A percentile compares a stretch with the other conserved stretches of the same genome.
phyloP scores from a whole-genome alignment of 2,329 filamentous ascomycete genomes.

The Penicillium thymicola region DNA sequence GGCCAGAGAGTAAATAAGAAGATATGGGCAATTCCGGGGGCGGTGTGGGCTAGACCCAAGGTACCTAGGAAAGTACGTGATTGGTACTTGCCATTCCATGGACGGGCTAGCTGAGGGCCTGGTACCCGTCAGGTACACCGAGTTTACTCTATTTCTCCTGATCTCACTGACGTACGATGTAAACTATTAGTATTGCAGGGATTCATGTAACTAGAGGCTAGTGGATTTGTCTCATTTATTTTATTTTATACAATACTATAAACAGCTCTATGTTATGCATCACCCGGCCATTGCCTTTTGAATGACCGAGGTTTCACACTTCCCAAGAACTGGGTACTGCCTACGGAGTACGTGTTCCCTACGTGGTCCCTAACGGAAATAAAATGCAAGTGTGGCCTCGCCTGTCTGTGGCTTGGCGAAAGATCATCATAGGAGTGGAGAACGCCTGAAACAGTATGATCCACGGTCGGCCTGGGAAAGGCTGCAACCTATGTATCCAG shows the following conservation, averaged over 20 bases:
- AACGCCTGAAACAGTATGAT: slow-evolving; percentile 27
- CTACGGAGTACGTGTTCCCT: not conserved
- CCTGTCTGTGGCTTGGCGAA: slow-evolving; percentile 13
- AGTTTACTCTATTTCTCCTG: not conserved
- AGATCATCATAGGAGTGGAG: slow-evolving; percentile 21
- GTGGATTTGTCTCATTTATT: not conserved
- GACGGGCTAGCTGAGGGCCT: slow-evolving; percentile 1
- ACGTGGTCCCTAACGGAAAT: slow-evolving; percentile 4
- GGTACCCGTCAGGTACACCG: slow-evolving; percentile 6
- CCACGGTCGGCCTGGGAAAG: slow-evolving; percentile 15
- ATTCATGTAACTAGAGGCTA: not conserved
- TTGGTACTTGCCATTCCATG: slow-evolving; percentile 8
- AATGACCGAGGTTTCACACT: not conserved
- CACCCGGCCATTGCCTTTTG: not conserved
- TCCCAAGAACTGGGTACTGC: not conserved
- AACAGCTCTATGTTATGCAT: not conserved
- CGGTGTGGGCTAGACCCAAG: slow-evolving; percentile 13
- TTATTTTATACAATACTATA: not conserved
- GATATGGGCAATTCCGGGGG: slow-evolving; percentile 20
- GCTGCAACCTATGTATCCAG: not conserved
- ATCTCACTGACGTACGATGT: not conserved
- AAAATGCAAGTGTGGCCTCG: slow-evolving; percentile 15
- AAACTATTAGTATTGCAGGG: not conserved
- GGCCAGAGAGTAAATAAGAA: slow-evolving; percentile 20
- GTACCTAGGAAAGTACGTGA: slow-evolving; percentile 8